These are phyloP conservation scores for Casuarina cunninghamiana DNA, from an alignment of 306 rosid genomes.

Conservation along the genomic window DNA sequence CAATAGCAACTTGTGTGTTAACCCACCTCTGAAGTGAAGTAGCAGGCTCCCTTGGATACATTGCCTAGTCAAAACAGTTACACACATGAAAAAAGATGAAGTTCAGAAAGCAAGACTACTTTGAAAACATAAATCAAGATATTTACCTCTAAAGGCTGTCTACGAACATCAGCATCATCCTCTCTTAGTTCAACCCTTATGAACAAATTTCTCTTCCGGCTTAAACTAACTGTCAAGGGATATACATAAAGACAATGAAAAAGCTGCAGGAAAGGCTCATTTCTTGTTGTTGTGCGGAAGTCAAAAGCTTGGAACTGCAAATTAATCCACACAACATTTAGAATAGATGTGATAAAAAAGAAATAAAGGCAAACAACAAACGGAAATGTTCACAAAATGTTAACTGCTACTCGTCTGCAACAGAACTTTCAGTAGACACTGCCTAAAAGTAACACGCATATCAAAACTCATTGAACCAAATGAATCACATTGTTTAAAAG, in stretches of 20 bases:
- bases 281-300: constrained; percentile 93
- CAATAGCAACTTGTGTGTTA: constrained; percentile 89
- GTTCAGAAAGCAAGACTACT: background rate
- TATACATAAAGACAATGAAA: constrained; percentile 93
- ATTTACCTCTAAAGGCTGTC: constrained; percentile 91
- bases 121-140: constrained; percentile 19
- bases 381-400: constrained; percentile 6
- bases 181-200: constrained; percentile 86
- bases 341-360: constrained; percentile 27
- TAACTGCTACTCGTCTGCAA: background rate
- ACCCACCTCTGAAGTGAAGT: constrained; percentile 70
- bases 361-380: background rate
- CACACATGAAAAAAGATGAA: constrained; percentile 18
- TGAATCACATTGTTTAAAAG: constrained; percentile 20
- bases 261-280: constrained; percentile 98
- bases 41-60: constrained; percentile 80
- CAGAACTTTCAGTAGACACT: background rate
- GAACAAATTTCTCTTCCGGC: constrained; percentile 96
- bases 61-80: constrained; percentile 58
- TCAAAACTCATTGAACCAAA: background rate
- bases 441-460: background rate
- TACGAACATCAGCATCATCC: constrained; percentile 83
- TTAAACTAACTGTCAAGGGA: constrained; percentile 89
- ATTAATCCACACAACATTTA: constrained; percentile 36
- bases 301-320: constrained; percentile 96